Conservation (phyloP, 2,329 filamentous ascomycete genomes). For the Paecilomyces sp. region DNA sequence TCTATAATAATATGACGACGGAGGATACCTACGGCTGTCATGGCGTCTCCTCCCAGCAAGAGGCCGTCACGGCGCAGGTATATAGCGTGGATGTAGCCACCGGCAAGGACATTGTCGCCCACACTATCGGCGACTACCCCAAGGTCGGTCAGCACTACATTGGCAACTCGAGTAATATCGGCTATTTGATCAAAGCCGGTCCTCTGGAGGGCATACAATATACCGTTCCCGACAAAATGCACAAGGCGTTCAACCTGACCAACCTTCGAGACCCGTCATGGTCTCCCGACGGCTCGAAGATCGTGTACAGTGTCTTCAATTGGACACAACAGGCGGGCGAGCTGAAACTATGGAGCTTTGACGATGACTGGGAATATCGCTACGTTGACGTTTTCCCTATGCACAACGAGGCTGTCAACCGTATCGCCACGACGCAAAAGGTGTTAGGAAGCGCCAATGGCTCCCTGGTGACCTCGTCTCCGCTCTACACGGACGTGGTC, state of each 20-base stretch:
- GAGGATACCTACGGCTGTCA: conserved; percentile 35
- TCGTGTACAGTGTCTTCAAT: neutral
- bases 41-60: neutral
- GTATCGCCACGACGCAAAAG: neutral
- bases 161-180: conserved; percentile 14
- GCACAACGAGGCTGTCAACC: neutral
- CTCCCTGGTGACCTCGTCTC: too few relatives aligned
- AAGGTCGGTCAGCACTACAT: conserved; percentile 26
- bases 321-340: neutral
- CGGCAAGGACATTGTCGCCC: conserved; percentile 22
- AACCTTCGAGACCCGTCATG: conserved; percentile 16
- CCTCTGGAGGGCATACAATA: conserved; percentile 21
- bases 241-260: conserved; percentile 4
- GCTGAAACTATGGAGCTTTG: neutral
- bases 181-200: neutral
- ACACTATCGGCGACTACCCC: conserved; percentile 19
- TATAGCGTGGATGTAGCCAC: conserved; percentile 35
- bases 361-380: neutral
- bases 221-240: conserved; percentile 8
- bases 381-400: neutral
- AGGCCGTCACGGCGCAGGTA: conserved; percentile 11
- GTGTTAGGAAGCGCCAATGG: neutral
- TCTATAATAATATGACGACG: conserved; percentile 34
- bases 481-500: too few relatives aligned
- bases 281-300: conserved; percentile 23